Base-by-base conservation (phyloP, 805 yeast genomes). In the Metschnikowia drakensbergensis region DNA sequence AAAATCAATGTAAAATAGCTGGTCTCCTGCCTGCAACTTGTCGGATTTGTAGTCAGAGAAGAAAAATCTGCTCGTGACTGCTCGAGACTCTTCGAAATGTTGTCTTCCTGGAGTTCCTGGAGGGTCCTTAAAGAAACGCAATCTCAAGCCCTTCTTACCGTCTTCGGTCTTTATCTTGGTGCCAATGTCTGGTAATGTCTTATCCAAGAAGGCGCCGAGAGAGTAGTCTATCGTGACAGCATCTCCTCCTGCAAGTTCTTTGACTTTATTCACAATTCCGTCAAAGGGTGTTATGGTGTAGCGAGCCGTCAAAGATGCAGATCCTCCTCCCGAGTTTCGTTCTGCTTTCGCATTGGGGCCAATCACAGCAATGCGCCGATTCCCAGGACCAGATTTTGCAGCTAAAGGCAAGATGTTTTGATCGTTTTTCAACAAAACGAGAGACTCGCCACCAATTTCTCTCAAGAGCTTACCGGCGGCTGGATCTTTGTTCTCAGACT, bases 251-350 rank as follows among this genome's bases (percentile, higher is more conserved):
- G 53, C 53, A 8, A 37, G 37, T 26, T 44, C 51, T 34, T 45
- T 28, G 40, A 67, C 48, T 50, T 67, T 67, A 8, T 61, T 50
- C 9, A 59, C 53, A 48, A 80, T 74, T 17, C 78, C 82, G 10
- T 78, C 75, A 45, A 61, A 72, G 2, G 82, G 82, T 11, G 80
- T 63, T 9, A 77, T 67, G n/a, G 71, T 67, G 61, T 80, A 77
- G 54, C 77, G 71, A 4, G 82, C 75, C 8, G 65, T 60, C 54
- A 79, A 64, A 9, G 81, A 69, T 30, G 86, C 84, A n/a, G 84
- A 80, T 10, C 87, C 87, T 51, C 86, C 86, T 48, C 87, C 86
- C 8, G 80, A 75, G 53, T 68, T 73, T 35, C 74, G 68, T 22
- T 78, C 68, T 32, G 63, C 64, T 53, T 69, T 77, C 22, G 79